A percentile compares a stretch with the other conserved stretches of the same genome.
Evolutionary conservation across 2,329 filamentous ascomycete genomes (phyloP).

Genomic region (Aspergillus aculeatus): DNA sequence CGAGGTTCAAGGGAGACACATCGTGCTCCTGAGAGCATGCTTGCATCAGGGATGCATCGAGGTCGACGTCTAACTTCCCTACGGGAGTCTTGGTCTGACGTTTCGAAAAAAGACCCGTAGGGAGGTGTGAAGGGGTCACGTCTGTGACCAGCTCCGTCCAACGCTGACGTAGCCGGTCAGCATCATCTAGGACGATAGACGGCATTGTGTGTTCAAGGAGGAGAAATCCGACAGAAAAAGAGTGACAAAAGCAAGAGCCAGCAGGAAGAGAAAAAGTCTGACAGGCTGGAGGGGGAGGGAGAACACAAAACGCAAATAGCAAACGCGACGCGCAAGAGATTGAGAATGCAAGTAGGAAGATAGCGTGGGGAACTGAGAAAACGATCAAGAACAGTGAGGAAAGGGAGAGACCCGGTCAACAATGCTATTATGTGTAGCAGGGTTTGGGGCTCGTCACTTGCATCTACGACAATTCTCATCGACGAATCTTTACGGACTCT

Average conservation of each 20-base stretch:
- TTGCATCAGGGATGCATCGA: constrained; percentile 10
- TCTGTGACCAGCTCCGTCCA: constrained; percentile 14
- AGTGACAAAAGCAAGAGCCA: constrained; percentile 8
- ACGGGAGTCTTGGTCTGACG: neutral
- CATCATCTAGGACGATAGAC: constrained; percentile 13
- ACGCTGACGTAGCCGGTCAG: constrained; percentile 13
- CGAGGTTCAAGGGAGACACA: constrained; percentile 12
- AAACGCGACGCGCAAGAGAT: constrained; percentile 1
- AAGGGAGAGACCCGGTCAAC: neutral
- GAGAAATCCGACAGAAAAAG: neutral
- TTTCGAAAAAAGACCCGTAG: constrained; percentile 13
- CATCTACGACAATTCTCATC: neutral
- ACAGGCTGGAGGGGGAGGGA: neutral
- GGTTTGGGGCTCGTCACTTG: neutral
- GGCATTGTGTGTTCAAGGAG: constrained; percentile 3
- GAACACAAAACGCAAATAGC: neutral
- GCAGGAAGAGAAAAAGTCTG: neutral
- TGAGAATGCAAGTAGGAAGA: neutral
- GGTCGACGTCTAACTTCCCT: constrained; percentile 9
- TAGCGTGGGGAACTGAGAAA: neutral
- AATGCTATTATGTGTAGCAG: neutral
- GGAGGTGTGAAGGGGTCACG: constrained; percentile 15
- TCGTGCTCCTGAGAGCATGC: constrained; percentile 15
- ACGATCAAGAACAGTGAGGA: neutral
- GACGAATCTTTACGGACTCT: neutral